These are phyloP conservation scores for Pisolithus albus DNA, from an alignment of 768 basidiomycete genomes.

Conservation along the genomic window DNA sequence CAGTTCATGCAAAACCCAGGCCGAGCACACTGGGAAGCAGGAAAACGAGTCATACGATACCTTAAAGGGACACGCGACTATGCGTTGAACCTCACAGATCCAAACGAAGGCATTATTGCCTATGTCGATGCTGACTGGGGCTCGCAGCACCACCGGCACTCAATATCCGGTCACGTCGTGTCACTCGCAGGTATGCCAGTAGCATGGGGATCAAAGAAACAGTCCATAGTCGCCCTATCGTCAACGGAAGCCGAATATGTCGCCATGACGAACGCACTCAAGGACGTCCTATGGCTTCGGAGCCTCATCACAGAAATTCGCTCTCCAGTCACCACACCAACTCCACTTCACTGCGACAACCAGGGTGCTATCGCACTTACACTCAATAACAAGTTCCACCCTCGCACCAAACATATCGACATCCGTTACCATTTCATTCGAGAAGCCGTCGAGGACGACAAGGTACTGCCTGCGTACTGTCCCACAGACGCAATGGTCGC, in stretches of 20 bases:
- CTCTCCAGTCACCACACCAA: background rate
- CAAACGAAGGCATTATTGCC: background rate
- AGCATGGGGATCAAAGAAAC: background rate
- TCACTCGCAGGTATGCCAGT: background rate
- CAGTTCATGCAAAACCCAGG: no score
- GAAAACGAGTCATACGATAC: slow-evolving; percentile 17
- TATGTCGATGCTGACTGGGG: slow-evolving; percentile 3
- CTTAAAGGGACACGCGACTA: slow-evolving; percentile 18
- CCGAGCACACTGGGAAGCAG: no score
- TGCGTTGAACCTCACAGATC: slow-evolving; percentile 6
- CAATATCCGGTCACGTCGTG: background rate
- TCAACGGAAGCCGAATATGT: background rate
- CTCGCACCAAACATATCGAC: background rate
- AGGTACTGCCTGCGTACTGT: background rate
- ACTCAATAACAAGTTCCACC: slow-evolving; percentile 1
- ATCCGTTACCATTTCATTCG: background rate
- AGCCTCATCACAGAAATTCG: background rate
- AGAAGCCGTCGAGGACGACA: background rate
- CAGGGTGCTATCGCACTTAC: background rate
- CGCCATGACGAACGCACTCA: background rate
- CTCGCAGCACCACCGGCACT: background rate
- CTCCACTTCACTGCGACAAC: background rate
- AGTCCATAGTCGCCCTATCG: background rate
- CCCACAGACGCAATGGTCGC: background rate
- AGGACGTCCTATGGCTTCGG: background rate